Conservation (phyloP, 1,284 basidiomycete species). For the Sphagnurus paluster region DNA sequence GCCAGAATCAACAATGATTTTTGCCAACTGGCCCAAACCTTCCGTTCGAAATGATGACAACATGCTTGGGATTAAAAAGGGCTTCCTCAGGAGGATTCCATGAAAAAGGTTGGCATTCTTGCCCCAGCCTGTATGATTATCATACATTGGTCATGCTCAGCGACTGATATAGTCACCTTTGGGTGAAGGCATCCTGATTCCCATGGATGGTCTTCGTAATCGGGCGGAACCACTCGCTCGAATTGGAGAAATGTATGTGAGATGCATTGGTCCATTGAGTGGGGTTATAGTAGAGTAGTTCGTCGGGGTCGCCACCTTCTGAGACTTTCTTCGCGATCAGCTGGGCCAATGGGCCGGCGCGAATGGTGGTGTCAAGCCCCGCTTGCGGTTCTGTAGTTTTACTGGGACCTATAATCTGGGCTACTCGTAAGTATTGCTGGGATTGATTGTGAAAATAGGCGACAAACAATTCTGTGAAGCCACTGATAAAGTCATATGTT, state of each 20-base stretch:
- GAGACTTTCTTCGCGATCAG: conserved; percentile 47
- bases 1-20: no score
- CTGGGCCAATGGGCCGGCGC: conserved; percentile 51
- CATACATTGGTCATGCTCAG: background rate
- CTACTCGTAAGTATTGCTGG: conserved; percentile 14
- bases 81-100: conserved; percentile 40
- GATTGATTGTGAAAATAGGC: background rate
- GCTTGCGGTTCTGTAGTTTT: conserved; percentile 54
- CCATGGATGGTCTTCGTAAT: conserved; percentile 46
- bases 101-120: conserved; percentile 58
- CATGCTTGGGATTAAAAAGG: conserved; percentile 51
- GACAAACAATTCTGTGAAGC: conserved; percentile 58
- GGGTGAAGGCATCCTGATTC: conserved; percentile 48
- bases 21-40: no score
- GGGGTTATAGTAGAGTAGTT: conserved; percentile 50
- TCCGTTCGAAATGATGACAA: conserved; percentile 60
- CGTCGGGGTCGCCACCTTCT: conserved; percentile 46
- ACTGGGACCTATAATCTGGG: conserved; percentile 56
- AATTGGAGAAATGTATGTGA: conserved; percentile 41
- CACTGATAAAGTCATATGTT: conserved; percentile 36
- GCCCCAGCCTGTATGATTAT: conserved; percentile 38
- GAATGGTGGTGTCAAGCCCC: conserved; percentile 52
- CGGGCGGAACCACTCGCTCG: conserved; percentile 48
- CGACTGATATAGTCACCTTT: conserved; percentile 32
- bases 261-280: conserved; percentile 51